Evolutionary conservation across 2,329 filamentous ascomycete species (phyloP).

Genomic region (Epichloe amarillans): DNA sequence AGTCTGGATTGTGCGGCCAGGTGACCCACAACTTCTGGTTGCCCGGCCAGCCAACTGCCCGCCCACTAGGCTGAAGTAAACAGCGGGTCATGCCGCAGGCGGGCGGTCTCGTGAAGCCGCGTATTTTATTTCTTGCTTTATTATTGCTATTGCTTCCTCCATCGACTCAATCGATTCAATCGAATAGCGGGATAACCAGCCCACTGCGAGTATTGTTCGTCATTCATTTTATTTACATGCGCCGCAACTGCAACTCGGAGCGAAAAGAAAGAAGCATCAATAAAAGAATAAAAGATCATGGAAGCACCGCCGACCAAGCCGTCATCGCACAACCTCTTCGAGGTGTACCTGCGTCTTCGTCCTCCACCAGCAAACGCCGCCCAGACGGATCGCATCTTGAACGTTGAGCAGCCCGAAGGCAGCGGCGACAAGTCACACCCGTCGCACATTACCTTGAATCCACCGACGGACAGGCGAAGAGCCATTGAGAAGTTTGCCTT

Average conservation of each 20-base stretch:
- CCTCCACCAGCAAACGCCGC: constrained; percentile 39
- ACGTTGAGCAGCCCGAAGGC: constrained; percentile 49
- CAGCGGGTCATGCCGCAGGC: not conserved
- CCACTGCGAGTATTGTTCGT: too few species aligned
- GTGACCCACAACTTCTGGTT: not conserved
- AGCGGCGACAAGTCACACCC: constrained; percentile 25
- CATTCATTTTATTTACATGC: not conserved
- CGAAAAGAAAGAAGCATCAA: not conserved
- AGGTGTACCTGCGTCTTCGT: constrained; percentile 79
- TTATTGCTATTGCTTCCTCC: too few species aligned
- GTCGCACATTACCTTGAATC: constrained; percentile 64
- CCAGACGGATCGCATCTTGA: constrained; percentile 55
- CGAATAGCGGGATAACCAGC: too few species aligned
- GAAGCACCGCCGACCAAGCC: constrained; percentile 16
- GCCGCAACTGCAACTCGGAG: not conserved
- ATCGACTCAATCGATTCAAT: too few species aligned
- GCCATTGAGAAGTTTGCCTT: constrained; percentile 92
- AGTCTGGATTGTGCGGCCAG: too few species aligned
- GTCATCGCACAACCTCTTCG: constrained; percentile 52
- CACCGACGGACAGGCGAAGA: constrained; percentile 72
- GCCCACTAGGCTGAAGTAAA: not conserved
- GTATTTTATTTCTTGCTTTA: too few species aligned
- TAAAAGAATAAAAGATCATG: constrained; percentile 17
- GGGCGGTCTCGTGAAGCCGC: too few species aligned
- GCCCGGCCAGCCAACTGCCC: not conserved